Evolutionary conservation across 176 grass and related monocot genomes (phyloP).

Genomic region (Aegilops speltoides): DNA sequence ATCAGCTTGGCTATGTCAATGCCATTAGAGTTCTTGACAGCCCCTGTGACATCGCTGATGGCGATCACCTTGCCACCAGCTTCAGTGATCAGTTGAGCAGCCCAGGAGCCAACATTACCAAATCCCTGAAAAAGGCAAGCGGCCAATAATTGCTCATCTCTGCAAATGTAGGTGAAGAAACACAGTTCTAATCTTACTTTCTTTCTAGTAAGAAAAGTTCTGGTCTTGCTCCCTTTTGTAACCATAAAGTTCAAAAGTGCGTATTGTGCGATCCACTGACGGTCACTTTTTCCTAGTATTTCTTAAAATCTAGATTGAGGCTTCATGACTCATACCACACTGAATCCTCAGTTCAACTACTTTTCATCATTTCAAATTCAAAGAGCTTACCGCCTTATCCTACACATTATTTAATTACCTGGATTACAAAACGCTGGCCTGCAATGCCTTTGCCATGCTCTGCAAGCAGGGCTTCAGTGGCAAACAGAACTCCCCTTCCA

Average conservation of each 20-base stretch:
- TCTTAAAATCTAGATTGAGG: background rate
- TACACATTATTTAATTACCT: conserved; percentile 53
- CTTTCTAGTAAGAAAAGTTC: no score
- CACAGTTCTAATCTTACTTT: no score
- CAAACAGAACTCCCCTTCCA: conserved; percentile 91
- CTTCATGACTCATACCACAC: background rate
- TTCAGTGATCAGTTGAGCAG: conserved; percentile 74
- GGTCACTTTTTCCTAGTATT: background rate
- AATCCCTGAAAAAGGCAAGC: conserved; percentile 61
- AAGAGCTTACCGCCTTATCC: background rate
- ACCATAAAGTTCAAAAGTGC: background rate
- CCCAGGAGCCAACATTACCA: conserved; percentile 94
- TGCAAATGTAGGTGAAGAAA: background rate
- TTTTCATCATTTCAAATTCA: background rate
- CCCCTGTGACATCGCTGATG: conserved; percentile 81
- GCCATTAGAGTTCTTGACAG: conserved; percentile 70
- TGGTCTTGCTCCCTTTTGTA: background rate
- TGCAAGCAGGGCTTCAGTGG: conserved; percentile 80
- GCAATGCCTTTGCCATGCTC: conserved; percentile 82
- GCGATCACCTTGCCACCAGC: conserved; percentile 79
- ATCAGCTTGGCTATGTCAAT: conserved; percentile 66
- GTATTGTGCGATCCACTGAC: background rate
- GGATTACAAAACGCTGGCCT: conserved; percentile 88
- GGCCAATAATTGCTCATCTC: background rate
- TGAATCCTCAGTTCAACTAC: background rate